phyloP scores from a whole-genome alignment of 2,329 filamentous ascomycete species.

The Thielaviopsis cerberus region DNA sequence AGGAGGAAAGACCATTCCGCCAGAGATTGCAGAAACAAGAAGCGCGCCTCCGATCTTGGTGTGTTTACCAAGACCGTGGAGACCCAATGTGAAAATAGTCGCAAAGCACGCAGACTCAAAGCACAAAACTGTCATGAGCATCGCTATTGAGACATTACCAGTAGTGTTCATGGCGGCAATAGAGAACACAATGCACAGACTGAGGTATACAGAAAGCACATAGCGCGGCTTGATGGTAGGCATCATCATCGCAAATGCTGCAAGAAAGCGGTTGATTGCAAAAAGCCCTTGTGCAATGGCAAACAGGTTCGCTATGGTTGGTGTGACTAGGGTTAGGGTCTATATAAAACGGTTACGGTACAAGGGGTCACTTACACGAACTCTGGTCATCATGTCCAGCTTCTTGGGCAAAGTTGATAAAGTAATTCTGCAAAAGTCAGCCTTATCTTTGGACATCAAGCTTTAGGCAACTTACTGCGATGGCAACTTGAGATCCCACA shows the following conservation, averaged over 20 bases:
- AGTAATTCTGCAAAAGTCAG: conserved; percentile 22
- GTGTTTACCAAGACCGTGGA: conserved; percentile 44
- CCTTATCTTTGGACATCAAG: not conserved
- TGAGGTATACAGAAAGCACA: conserved; percentile 35
- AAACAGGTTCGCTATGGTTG: conserved; percentile 27
- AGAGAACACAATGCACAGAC: conserved; percentile 34
- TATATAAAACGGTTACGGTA: not conserved
- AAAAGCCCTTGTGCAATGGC: conserved; percentile 41
- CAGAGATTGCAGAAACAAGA: conserved; percentile 35
- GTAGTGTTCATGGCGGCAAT: conserved; percentile 32
- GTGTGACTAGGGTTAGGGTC: conserved; percentile 4
- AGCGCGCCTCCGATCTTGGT: conserved; percentile 50
- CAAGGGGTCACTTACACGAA: conserved; percentile 7
- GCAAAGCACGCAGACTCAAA: conserved; percentile 41
- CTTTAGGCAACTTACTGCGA: conserved; percentile 18
- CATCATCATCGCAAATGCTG: conserved; percentile 35
- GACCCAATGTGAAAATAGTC: conserved; percentile 38
- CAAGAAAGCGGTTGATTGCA: conserved; percentile 38
- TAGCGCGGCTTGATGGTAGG: conserved; percentile 31
- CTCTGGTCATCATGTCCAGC: conserved; percentile 14
- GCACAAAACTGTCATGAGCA: conserved; percentile 37
- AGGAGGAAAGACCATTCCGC: conserved; percentile 40
- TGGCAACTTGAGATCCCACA: conserved; percentile 37
- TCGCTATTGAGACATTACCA: conserved; percentile 32
- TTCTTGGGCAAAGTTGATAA: conserved; percentile 30